Percentiles rank a stretch among this genome's conserved stretches.
These are phyloP conservation scores for Penicillium salamii DNA, from an alignment of 495 filamentous ascomycete species.

Conservation along the genomic window DNA sequence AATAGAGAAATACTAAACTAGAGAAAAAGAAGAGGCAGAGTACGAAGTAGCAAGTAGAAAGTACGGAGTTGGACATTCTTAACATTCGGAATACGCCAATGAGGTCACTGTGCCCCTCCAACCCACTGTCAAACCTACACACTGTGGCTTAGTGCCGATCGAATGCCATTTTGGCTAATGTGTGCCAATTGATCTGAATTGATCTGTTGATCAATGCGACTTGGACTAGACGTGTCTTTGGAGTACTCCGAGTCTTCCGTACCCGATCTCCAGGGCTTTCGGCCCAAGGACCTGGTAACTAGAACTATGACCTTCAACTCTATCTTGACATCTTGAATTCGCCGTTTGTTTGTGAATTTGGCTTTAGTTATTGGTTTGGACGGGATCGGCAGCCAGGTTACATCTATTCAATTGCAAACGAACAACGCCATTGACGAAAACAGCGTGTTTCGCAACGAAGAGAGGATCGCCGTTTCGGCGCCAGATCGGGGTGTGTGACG, in stretches of 20 bases:
- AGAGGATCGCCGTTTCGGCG: no score
- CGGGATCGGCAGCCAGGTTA: not conserved
- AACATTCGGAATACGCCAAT: slow-evolving; percentile 17
- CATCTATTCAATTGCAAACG: not conserved
- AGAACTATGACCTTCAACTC: not conserved
- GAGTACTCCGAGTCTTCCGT: no score
- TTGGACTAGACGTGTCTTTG: not conserved
- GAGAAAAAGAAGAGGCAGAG: not conserved
- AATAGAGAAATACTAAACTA: no score
- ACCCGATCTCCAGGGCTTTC: not conserved
- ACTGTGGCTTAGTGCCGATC: slow-evolving; percentile 1
- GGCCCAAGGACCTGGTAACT: not conserved
- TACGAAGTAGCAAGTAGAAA: not conserved
- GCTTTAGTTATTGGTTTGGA: no score
- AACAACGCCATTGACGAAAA: slow-evolving; percentile 2
- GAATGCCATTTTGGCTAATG: no score
- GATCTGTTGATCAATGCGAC: no score
- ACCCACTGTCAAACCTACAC: not conserved
- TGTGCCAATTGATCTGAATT: no score
- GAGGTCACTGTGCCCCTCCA: slow-evolving; percentile 20
- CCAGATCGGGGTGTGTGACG: no score
- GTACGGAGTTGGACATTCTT: slow-evolving; percentile 4
- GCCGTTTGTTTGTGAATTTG: no score
- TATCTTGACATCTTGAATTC: no score
- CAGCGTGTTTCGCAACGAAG: not conserved